Base-by-base conservation (phyloP, 768 basidiomycete genomes). In the Crassisporium funariophilum region DNA sequence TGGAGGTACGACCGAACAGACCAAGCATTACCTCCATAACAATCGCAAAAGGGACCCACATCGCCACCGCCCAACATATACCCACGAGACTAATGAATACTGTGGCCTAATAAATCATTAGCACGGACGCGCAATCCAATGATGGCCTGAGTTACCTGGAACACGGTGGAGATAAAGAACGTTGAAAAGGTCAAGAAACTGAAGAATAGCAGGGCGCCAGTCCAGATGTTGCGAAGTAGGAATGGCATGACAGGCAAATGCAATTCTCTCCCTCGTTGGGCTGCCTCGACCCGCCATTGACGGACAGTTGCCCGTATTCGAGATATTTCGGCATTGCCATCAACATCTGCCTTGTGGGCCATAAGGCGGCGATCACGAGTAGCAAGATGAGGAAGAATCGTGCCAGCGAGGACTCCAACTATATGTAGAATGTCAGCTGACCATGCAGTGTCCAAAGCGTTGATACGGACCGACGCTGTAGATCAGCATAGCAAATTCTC, bases 1-100 rank as follows among this genome's bases (percentile, higher is more conserved):
- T 13, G 5, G 8, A 38, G 25, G 33, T 20, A 40, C 16, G 16
- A 35, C n/a, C 8, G 35, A 17, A 24, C 29, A 40, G 16, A 27
- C 20, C 5, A 24, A 20, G 4, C 56, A 78, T 40, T 53, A 82
- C 92, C 82, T 95, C 94, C 94, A 98, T 98, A 68, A 98, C 91
- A 59, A 97, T 93, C 15, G 94, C 89, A 56, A 97, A 97, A 2
- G 94, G 94, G 12, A 91, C 91, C 95, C 95, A 97, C 70, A 90
- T 91, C n/a, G 95, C 91, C 31, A 97, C 91, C 8, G 93, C 91
- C 95, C 95, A 98, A 65, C 88, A 95, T 27, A 97, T 87, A 34
- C 95, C 95, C 17, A 95, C 83, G 41, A 95, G 62, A 41, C 84
- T 83, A 46, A 97, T 89, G 58, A 88, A 84, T 13, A 84, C 65